Conservation (phyloP, 1,284 basidiomycete species). For the Marasmius oreades region DNA sequence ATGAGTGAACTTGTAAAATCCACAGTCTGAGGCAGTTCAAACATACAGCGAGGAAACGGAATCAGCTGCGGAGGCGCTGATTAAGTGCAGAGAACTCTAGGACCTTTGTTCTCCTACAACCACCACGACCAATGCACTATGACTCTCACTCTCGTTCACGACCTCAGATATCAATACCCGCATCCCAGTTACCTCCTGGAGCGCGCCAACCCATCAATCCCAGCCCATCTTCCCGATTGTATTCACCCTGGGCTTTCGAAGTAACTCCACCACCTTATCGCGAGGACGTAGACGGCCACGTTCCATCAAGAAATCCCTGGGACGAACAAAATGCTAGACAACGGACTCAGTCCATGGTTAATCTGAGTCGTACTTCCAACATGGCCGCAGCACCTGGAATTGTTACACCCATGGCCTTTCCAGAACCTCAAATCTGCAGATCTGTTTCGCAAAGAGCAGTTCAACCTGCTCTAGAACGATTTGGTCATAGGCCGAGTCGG, state of each 20-base stretch:
- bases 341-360: constrained; percentile 10
- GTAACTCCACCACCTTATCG: constrained; percentile 12
- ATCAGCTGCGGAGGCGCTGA: not conserved
- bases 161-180: constrained; percentile 8
- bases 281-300: not conserved
- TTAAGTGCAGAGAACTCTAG: not conserved
- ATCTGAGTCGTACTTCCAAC: constrained; percentile 6
- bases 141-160: constrained; percentile 5
- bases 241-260: constrained; percentile 14
- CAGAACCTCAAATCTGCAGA: constrained; percentile 51
- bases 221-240: constrained; percentile 9
- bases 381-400: constrained; percentile 4
- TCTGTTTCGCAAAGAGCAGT: constrained; percentile 40
- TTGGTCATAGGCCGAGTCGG: constrained; percentile 36
- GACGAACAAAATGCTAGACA: constrained; percentile 8
- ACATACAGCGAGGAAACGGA: too few relatives aligned
- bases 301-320: constrained; percentile 5
- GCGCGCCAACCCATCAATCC: constrained; percentile 10
- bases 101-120: not conserved
- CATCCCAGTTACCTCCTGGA: constrained; percentile 8
- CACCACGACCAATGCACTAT: not conserved
- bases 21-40: too few relatives aligned
- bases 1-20: too few relatives aligned
- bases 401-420: constrained; percentile 33
- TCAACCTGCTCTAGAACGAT: constrained; percentile 13